phyloP scores from a whole-genome alignment of 192 early-diverging fungal genomes.

The Linderina pennispora region DNA sequence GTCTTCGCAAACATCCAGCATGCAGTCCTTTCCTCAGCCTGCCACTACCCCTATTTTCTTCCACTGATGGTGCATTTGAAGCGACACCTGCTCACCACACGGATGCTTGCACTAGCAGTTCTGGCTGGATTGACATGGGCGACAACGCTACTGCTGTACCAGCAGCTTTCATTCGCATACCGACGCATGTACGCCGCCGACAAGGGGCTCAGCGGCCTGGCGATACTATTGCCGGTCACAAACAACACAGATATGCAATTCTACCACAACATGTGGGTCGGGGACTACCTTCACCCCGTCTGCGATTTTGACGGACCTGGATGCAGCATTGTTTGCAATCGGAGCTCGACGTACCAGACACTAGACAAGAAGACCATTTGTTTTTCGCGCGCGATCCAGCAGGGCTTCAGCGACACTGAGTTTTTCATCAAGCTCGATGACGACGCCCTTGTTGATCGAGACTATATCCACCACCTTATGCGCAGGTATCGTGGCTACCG shows the following conservation, averaged over 20 bases:
- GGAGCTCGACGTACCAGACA: background rate
- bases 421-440: slow-evolving; percentile 13
- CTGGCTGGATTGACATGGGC: no score
- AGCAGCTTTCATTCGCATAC: no score
- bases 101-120: no score
- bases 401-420: background rate
- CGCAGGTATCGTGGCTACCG: background rate
- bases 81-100: background rate
- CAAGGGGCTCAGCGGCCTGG: no score
- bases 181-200: no score
- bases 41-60: no score
- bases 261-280: slow-evolving; percentile 2
- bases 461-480: background rate
- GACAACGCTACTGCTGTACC: no score
- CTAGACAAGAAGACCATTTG: slow-evolving; percentile 6
- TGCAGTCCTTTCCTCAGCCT: no score
- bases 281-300: slow-evolving; percentile 1
- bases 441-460: slow-evolving; percentile 2
- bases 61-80: no score
- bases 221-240: slow-evolving; percentile 1
- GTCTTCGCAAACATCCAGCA: no score
- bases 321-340: slow-evolving; percentile 1
- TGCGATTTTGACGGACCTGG: slow-evolving; percentile 1
- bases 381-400: background rate
- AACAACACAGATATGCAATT: background rate